Evolutionary conservation across 768 basidiomycete genomes (phyloP), one percentile per base, ranked within the genome.

Genomic region (Rhodotorula paludigena): DNA sequence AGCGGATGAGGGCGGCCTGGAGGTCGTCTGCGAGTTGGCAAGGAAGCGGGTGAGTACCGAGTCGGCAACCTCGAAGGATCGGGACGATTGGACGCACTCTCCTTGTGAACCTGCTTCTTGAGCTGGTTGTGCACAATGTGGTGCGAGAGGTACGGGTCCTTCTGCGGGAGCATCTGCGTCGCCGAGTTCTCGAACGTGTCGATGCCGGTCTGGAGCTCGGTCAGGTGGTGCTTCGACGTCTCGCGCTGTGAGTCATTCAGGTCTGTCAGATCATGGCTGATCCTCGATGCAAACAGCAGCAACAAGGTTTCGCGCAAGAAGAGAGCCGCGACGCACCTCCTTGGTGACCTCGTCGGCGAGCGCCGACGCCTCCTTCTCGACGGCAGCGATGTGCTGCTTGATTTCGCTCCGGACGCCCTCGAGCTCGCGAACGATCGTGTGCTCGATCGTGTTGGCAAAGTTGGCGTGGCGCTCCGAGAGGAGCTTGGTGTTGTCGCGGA

Each of bases 31-130:
- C 21, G 23, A 12, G 52, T 30, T 45, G 30, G 35, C 6, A 38
- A 25, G 25, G 33, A 36, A 14, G 33, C 5, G 32, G 51, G 48
- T 32, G 11, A 14, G 15, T 15, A 3, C 2, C 6, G 16, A 3
- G 11, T 25, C 11, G n/a, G 23, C 12, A 23, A 3, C 9, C 16
- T 6, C 7, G 28, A 32, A 32, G 54, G 25, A 30, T 38, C 6
- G 14, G 15, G 23, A 14, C 4, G 39, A 9, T 5, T 14, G 18
- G 44, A 66, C 65, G 2, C 54, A 66, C 65, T 72, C 71, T 73
- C 71, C 48, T 69, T 68, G 61, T 55, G 60, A 3, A 73, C 68
- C 80, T 97, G 93, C 73, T 77, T 78, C 74, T 77, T 75, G 55
- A 80, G 77, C 69, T 80, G 79, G 73, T 77, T 78, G 64, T 76